Conservation (phyloP, 192 early-diverging fungal genomes). For the Globomyces pollinis-pini region DNA sequence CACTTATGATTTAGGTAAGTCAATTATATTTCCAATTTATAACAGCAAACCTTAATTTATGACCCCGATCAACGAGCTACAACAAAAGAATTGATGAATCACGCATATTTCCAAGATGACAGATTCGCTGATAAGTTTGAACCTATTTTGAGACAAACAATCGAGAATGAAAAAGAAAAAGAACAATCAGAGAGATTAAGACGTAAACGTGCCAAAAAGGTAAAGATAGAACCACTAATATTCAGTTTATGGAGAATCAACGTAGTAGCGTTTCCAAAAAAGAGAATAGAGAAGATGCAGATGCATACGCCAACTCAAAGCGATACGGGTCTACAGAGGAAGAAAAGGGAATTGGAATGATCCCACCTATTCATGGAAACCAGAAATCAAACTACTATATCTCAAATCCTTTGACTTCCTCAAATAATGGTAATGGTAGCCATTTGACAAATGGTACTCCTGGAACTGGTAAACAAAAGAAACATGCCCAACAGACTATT, state of each 20-base stretch:
- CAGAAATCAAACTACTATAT: conserved; percentile 1
- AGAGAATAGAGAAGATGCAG: conserved; percentile 5
- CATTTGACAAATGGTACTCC: background rate
- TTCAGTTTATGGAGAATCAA: conserved; percentile 12
- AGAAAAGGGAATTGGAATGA: conserved; percentile 1
- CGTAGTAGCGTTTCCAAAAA: background rate
- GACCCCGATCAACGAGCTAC: conserved; percentile 56
- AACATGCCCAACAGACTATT: background rate
- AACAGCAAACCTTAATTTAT: conserved; percentile 49
- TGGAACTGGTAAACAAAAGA: conserved; percentile 7
- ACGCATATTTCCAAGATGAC: conserved; percentile 54
- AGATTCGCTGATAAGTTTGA: conserved; percentile 48
- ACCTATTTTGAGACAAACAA: conserved; percentile 36
- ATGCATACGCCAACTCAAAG: background rate
- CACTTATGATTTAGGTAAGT: too few relatives aligned
- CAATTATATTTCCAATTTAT: too few relatives aligned
- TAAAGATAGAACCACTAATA: background rate
- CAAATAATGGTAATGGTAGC: background rate
- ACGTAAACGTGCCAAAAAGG: conserved; percentile 31
- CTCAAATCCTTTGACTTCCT: background rate
- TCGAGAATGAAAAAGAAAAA: conserved; percentile 44
- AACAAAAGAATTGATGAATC: conserved; percentile 44
- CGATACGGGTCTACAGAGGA: background rate
- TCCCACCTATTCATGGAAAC: conserved; percentile 7
- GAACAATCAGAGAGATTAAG: conserved; percentile 35